phyloP scores from a whole-genome alignment of 192 early-diverging fungal species.

The Phycomyces nitens region DNA sequence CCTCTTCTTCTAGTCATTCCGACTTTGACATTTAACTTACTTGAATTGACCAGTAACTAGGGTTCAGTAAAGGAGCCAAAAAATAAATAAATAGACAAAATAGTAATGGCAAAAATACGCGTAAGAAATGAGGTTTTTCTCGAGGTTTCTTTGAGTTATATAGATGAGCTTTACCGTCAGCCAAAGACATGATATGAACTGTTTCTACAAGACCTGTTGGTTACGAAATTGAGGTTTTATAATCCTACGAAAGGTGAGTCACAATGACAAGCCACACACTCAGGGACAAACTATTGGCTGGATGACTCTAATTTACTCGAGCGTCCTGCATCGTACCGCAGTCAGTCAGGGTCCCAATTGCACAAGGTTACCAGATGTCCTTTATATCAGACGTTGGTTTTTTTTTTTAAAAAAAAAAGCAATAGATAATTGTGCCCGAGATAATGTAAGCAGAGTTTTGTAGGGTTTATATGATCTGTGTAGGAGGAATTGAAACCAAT shows the following conservation, averaged over 20 bases:
- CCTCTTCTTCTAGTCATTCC: neutral
- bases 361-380: no score
- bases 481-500: no score
- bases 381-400: no score
- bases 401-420: no score
- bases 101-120: neutral
- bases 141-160: neutral
- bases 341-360: neutral
- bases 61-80: neutral
- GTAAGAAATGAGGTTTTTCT: neutral
- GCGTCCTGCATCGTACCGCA: neutral
- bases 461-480: no score
- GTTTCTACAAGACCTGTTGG: neutral
- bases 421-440: no score
- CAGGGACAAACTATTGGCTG: neutral
- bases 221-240: neutral
- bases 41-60: slow-evolving; percentile 42
- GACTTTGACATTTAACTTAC: slow-evolving; percentile 23
- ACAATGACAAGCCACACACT: neutral
- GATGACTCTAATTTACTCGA: neutral
- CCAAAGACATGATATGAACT: slow-evolving; percentile 31
- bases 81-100: slow-evolving; percentile 4
- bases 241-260: neutral
- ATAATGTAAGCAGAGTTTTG: no score
- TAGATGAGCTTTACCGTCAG: slow-evolving; percentile 29